Evolutionary conservation across 2,329 filamentous ascomycete species (phyloP), one percentile per base, ranked within the genome.

Genomic region (Cyphellophora europaea): DNA sequence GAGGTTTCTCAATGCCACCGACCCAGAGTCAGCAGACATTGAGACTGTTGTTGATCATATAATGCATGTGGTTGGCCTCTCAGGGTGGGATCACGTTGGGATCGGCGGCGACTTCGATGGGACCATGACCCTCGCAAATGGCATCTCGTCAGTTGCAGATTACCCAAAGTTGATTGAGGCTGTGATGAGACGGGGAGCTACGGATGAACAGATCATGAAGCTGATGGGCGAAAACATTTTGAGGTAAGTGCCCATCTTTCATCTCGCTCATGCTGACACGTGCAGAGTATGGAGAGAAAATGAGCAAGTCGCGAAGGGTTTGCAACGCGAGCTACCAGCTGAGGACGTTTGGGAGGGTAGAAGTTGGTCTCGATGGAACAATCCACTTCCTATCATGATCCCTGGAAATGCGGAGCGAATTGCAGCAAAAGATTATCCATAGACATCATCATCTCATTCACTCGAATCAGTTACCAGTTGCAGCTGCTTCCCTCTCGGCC

Each of bases 51-150:
- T 76, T 1, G 70, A 77, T 41, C 89, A 95, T 55, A 80, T 95
- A 41, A 68, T 74, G 45, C 71, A 95, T 53, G 88, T 95, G 46
- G 89, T 85, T 2, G 65, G 82, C 25, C 61, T 81, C 19, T 84
- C 94, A 39, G 89, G 89, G 2, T 95, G 81, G 49, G 82, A 87
- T 23, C 74, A 94, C 54, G 85, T 95, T 10, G 89, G 88, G 0
- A 60, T 95, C 11, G 89, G 89, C 0, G 87, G 81, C 32, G 89
- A 95, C 56, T 94, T 87, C 54, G 87, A 95, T 54, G 89, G 77
- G 1, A 63, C 63, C 27, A 29, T 19, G 1, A 61, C 38, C 57
- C 57, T 41, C 51, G 38, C 41, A 17, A 33, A 53, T 14, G 58
- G 59, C 6, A 60, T 56, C n/a, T 19, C 44, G 25, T 40, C 37